Base-by-base conservation (phyloP, 2,329 filamentous ascomycete species). In the Helotiales sp. region DNA sequence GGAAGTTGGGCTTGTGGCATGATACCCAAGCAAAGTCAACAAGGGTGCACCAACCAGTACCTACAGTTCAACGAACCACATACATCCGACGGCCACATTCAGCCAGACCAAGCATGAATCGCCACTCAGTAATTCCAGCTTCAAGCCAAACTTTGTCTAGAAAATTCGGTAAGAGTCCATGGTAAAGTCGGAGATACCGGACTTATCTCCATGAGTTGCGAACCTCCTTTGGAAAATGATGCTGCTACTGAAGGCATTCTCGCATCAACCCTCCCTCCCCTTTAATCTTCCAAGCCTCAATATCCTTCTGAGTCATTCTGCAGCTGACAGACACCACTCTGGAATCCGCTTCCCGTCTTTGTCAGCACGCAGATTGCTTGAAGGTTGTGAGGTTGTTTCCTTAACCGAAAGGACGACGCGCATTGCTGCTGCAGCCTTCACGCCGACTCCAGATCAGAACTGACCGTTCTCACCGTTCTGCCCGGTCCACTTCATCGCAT, bases 291-390 rank as follows among this genome's bases (percentile, higher is more conserved):
- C 57, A 30, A 30, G 40, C 6, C 15, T 28, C 15, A 5, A 30
- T 45, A 7, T 30, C 24, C 10, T 24, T 45, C 37, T 60, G 57
- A 60, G 57, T 60, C 57, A 60, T 45, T 60, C 57, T 60, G 57
- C 57, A 60, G 57, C 57, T 60, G 57, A 60, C 57, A 57, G 20
- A 13, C 28, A 47, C 11, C 22, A 17, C 11, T 40, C 37, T 24
- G 20, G 13, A 8, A 10, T n/a, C n/a, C n/a, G n/a, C n/a, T 59
- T 59, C 22, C 40, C 32, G 37, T 59, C 55, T 59, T 60, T 60
- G 57, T 60, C 57, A 60, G 57, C 57, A 60, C 57, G 26, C 57
- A 30, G 24, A 28, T 60, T 60, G n/a, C 34, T 15, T 43, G 8
- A 40, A 60, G 52, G 40, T 45, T 45, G 40, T 20, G 40, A 6